phyloP scores from a whole-genome alignment of 768 basidiomycete species.

The Suillus americanus region DNA sequence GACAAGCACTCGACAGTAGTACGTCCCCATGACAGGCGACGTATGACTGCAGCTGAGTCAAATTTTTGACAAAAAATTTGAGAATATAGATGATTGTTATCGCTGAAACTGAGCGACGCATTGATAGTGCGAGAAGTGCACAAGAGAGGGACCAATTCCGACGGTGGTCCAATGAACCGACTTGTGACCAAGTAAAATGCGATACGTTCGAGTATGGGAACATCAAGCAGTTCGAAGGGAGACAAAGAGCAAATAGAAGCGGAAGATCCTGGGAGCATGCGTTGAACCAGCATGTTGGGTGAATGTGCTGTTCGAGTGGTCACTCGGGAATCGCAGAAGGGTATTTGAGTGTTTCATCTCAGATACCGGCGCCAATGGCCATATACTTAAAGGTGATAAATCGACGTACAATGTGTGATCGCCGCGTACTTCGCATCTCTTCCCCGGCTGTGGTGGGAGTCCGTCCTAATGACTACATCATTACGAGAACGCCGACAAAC shows the following conservation, averaged over 20 bases:
- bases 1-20: conserved; percentile 37
- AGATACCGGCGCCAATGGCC: conserved; percentile 24
- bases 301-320: conserved; percentile 1
- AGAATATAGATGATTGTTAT: conserved; percentile 42
- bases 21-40: conserved; percentile 40
- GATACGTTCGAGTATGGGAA: conserved; percentile 38
- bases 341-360: conserved; percentile 22
- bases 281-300: conserved; percentile 3
- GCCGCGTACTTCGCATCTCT: conserved; percentile 33
- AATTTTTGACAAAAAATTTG: conserved; percentile 47
- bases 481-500: conserved; percentile 30
- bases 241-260: conserved; percentile 9
- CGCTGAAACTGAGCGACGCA: conserved; percentile 32
- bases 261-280: conserved; percentile 1
- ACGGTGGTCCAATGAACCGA: conserved; percentile 45
- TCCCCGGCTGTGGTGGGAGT: conserved; percentile 27
- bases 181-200: conserved; percentile 39
- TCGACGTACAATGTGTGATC: conserved; percentile 36
- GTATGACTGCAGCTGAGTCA: conserved; percentile 38
- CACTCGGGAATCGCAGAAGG: conserved; percentile 11
- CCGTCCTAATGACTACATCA: conserved; percentile 32
- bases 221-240: conserved; percentile 21
- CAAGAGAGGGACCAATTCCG: conserved; percentile 36
- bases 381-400: conserved; percentile 36
- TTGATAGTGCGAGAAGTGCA: conserved; percentile 39